Evolutionary conservation across 805 yeast species (phyloP).

Genomic region (Lipomyces orientalis): DNA sequence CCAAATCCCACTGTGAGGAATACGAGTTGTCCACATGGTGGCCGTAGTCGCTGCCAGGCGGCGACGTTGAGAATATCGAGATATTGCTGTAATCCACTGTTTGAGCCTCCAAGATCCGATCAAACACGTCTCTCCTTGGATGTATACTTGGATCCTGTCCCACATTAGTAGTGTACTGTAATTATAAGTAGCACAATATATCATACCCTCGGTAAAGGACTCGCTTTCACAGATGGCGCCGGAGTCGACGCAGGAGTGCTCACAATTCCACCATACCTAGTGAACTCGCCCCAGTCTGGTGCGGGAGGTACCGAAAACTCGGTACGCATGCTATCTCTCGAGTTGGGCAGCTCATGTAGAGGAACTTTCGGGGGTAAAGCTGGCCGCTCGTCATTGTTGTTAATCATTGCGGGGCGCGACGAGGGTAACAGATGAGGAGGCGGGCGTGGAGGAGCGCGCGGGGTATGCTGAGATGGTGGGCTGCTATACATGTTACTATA

Average conservation of each 20-base stretch:
- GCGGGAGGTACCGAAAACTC: not conserved
- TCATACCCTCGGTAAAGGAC: not conserved
- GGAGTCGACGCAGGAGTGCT: constrained; percentile 4
- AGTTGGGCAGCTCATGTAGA: not conserved
- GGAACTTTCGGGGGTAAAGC: constrained; percentile 22
- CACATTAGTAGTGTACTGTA: not conserved
- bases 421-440: constrained; percentile 2
- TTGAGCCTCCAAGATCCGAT: constrained; percentile 6
- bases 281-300: not conserved
- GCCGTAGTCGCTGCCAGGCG: not conserved
- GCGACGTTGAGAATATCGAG: not conserved
- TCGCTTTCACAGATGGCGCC: not conserved
- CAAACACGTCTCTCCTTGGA: constrained; percentile 10
- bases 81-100: not conserved
- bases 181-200: not conserved
- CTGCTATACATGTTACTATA: not conserved
- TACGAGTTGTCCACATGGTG: not conserved
- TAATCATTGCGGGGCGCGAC: not conserved
- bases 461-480: not conserved
- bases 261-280: constrained; percentile 11
- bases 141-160: constrained; percentile 3
- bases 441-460: constrained; percentile 6
- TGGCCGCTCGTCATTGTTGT: not conserved
- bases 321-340: not conserved
- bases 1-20: not conserved